Percentiles rank a stretch among this genome's conserved stretches.
These are phyloP conservation scores for Apostasia shenzhenica DNA, from an alignment of 106 monocot genomes.

Conservation along the genomic window DNA sequence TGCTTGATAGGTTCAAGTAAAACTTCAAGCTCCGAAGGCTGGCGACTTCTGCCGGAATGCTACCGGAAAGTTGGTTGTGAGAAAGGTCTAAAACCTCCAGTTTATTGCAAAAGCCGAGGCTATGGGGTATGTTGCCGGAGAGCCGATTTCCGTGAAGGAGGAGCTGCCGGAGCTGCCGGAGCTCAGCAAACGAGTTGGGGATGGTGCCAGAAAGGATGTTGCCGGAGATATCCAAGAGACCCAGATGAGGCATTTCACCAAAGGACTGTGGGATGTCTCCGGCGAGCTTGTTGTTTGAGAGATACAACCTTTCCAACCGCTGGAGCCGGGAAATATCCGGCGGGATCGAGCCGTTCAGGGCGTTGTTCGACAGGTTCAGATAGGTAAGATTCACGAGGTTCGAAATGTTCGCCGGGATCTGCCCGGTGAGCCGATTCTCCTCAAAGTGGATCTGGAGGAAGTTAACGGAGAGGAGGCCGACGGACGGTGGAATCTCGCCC, in stretches of 20 bases:
- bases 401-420: constrained; percentile 60
- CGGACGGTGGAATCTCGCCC: constrained; percentile 35
- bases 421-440: constrained; percentile 54
- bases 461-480: constrained; percentile 39
- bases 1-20: constrained; percentile 74
- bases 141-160: constrained; percentile 62
- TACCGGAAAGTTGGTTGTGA: constrained; percentile 52
- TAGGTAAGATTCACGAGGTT: constrained; percentile 78
- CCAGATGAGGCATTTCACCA: constrained; percentile 42
- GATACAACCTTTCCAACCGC: constrained; percentile 44
- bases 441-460: constrained; percentile 63
- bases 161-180: constrained; percentile 50
- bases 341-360: constrained; percentile 70
- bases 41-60: constrained; percentile 41
- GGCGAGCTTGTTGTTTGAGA: constrained; percentile 58
- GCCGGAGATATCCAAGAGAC: constrained; percentile 56
- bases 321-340: constrained; percentile 38
- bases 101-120: constrained; percentile 55
- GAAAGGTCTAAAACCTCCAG: constrained; percentile 79
- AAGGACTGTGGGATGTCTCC: constrained; percentile 56
- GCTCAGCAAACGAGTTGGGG: constrained; percentile 43
- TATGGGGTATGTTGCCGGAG: constrained; percentile 46
- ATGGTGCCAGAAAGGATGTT: constrained; percentile 58
- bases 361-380: constrained; percentile 67
- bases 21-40: constrained; percentile 31